Evolutionary conservation across 768 basidiomycete species (phyloP).

Genomic region (Boletus rufocinnamomeus): DNA sequence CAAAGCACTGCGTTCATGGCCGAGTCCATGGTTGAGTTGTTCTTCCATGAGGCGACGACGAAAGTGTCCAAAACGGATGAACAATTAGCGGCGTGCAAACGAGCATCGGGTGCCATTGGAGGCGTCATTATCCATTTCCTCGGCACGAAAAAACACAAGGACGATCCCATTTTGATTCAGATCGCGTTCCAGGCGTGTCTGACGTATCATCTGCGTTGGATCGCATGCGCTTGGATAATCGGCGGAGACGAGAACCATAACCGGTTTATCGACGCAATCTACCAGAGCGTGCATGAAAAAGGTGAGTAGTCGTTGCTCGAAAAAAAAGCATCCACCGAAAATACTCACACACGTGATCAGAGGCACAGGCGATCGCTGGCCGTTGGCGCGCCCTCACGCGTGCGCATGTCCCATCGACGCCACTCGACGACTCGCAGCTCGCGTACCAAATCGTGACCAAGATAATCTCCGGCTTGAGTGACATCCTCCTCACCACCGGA

Average conservation of each 20-base stretch:
- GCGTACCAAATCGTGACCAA: slow-evolving; percentile 26
- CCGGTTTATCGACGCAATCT: slow-evolving; percentile 31
- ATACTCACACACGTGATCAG: slow-evolving; percentile 27
- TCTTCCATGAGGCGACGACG: slow-evolving; percentile 27
- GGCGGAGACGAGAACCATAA: slow-evolving; percentile 29
- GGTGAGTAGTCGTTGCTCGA: slow-evolving; percentile 30
- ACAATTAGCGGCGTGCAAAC: slow-evolving; percentile 27
- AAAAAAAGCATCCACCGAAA: background rate
- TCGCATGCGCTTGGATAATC: slow-evolving; percentile 32
- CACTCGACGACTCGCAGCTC: slow-evolving; percentile 26
- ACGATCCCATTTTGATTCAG: slow-evolving; percentile 40
- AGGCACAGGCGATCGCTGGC: slow-evolving; percentile 46
- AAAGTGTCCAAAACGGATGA: slow-evolving; percentile 20
- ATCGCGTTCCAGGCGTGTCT: slow-evolving; percentile 39
- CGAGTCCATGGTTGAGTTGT: slow-evolving; percentile 47
- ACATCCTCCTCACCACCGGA: slow-evolving; percentile 34
- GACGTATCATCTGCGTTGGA: slow-evolving; percentile 30
- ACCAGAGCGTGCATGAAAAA: slow-evolving; percentile 36
- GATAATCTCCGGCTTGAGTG: slow-evolving; percentile 28
- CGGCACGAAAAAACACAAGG: slow-evolving; percentile 30
- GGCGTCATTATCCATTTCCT: slow-evolving; percentile 29
- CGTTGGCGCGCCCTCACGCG: slow-evolving; percentile 48
- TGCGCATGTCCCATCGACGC: slow-evolving; percentile 27
- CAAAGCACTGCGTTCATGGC: slow-evolving; percentile 51
- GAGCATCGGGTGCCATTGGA: slow-evolving; percentile 25